These are phyloP conservation scores for Hericium alpestre DNA, from an alignment of 768 basidiomycete genomes.

Conservation along the genomic window DNA sequence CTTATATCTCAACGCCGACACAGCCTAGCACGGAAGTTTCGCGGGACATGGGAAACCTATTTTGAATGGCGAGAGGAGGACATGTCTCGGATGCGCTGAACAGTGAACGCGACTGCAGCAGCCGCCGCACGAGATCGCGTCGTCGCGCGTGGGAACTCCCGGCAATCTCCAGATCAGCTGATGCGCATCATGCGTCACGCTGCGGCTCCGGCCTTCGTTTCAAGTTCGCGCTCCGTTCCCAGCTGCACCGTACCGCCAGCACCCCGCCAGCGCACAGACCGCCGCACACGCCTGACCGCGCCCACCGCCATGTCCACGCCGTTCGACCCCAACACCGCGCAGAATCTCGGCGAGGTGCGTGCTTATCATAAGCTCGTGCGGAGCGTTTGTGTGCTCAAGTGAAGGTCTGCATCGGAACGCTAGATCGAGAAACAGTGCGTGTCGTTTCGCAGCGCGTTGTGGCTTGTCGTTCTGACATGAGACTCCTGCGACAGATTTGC, in stretches of 20 bases:
- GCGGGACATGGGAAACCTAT: too few species aligned
- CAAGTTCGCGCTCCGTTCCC: too few species aligned
- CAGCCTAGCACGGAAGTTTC: too few species aligned
- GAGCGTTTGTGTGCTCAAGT: background rate
- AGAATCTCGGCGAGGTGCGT: conserved; percentile 80
- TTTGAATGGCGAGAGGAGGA: too few species aligned
- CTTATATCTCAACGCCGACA: too few species aligned
- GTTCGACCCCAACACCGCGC: conserved; percentile 87
- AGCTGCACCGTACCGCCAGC: too few species aligned
- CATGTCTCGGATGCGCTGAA: too few species aligned
- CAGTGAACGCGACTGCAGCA: too few species aligned
- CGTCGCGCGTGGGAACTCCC: background rate
- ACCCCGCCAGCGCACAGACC: conserved; percentile 11
- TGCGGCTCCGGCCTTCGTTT: too few species aligned
- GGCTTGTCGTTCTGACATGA: conserved; percentile 3
- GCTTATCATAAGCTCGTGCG: background rate
- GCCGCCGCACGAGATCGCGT: too few species aligned
- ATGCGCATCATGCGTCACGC: background rate
- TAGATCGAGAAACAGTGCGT: conserved; percentile 96
- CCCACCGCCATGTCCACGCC: conserved; percentile 15
- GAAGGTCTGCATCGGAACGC: background rate
- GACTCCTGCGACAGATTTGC: conserved; percentile 47
- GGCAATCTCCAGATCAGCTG: background rate
- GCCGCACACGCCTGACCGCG: background rate
- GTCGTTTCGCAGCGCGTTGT: background rate